phyloP scores from a whole-genome alignment of 495 filamentous ascomycete genomes.

The Chaetomium fimeti region DNA sequence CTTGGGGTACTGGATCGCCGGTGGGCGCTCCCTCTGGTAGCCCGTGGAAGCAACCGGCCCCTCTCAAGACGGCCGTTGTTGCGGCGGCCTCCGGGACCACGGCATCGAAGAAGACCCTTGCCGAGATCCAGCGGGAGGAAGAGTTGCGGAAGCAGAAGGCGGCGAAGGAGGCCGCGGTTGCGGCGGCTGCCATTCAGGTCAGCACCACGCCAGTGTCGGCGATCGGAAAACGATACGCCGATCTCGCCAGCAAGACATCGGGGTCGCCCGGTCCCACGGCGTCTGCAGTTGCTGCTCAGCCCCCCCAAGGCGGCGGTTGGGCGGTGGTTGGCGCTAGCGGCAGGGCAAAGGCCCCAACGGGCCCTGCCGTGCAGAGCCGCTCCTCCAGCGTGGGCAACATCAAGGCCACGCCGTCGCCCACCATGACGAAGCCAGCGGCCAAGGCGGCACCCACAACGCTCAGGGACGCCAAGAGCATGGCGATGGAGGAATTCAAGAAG shows the following conservation, averaged over 20 bases:
- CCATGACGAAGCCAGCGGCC: slow-evolving; percentile 37
- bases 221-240: slow-evolving; percentile 84
- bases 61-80: slow-evolving; percentile 34
- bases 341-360: slow-evolving; percentile 74
- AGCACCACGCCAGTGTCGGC: slow-evolving; percentile 50
- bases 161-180: slow-evolving; percentile 50
- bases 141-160: slow-evolving; percentile 81
- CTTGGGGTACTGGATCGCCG: slow-evolving; percentile 82
- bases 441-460: slow-evolving; percentile 34
- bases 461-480: slow-evolving; percentile 54
- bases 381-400: slow-evolving; percentile 52
- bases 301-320: slow-evolving; percentile 65
- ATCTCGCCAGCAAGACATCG: slow-evolving; percentile 76
- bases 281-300: slow-evolving; percentile 22
- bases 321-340: slow-evolving; percentile 94
- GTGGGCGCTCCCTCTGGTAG: slow-evolving; percentile 49
- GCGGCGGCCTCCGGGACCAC: slow-evolving; percentile 43
- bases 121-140: slow-evolving; percentile 96
- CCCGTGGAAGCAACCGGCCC: slow-evolving; percentile 61
- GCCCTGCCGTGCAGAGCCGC: slow-evolving; percentile 56
- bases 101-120: slow-evolving; percentile 78
- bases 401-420: slow-evolving; percentile 32
- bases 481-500: slow-evolving; percentile 85
- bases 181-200: slow-evolving; percentile 36
- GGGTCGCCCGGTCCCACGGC: slow-evolving; percentile 23